Evolutionary conservation across 208 protist species (phyloP), one percentile per base, ranked within the genome.

Genomic region (Leishmania martiniquensis): DNA sequence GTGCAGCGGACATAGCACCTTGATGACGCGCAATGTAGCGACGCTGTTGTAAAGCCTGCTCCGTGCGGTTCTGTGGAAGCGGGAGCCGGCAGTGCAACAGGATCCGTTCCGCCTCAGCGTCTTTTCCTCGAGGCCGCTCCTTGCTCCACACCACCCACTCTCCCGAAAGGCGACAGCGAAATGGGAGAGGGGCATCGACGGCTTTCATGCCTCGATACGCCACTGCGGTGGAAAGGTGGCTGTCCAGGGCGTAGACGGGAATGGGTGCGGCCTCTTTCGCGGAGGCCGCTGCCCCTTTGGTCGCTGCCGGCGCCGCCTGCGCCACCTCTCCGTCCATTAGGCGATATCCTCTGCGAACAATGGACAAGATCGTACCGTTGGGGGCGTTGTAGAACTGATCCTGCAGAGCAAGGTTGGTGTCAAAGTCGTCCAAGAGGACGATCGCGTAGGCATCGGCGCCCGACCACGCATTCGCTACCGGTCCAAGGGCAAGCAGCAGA

Each of bases 41-140:
- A 10, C 57, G 54, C 79, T 91, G 85, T 51, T 39, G 82, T 32
- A 17, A 68, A n/a, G 22, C 54, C 32, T 89, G 54, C 25, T 72
- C 72, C 0, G 55, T 84, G 12, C 34, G 49, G n/a, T 81, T 83
- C 13, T 87, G 84, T 49, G 89, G 88, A 25, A 90, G 81, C 20
- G 93, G 93, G 47, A 97, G 83, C 0, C 93, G 91, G 65, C 93
- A 97, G 84, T 97, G 93, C 72, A 97, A 81, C 39, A 96, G 72
- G 6, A 77, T 0, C 4, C 79, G 68, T 37, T 78, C 84, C 32
- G 34, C 45, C 32, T 54, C 55, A 42, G 34, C 49, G 52, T 79
- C 68, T 6, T 37, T n/a, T 39, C 25, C 39, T 13, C 47, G 47
- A 6, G 44, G 45, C 25, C 34, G 70, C 62, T 75, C 78, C 69